Conservation (phyloP, 805 yeast genomes). For the Pichia eremophila region DNA sequence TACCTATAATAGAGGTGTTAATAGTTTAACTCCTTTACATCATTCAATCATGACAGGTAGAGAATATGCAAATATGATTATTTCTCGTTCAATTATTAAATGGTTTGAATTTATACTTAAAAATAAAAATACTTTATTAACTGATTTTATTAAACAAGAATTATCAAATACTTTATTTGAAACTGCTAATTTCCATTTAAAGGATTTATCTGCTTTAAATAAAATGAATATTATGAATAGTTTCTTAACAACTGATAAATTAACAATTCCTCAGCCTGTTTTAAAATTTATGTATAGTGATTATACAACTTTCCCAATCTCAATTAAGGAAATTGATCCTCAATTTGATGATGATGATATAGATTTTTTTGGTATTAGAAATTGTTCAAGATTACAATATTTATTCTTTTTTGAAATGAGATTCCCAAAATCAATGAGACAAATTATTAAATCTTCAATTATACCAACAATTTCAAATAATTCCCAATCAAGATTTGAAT, state of each 20-base stretch:
- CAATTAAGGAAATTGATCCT: background rate
- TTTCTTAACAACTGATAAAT: background rate
- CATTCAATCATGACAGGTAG: conserved; percentile 44
- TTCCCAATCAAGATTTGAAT: conserved; percentile 33
- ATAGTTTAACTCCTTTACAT: conserved; percentile 35
- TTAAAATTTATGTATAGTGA: background rate
- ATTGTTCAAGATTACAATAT: conserved; percentile 44
- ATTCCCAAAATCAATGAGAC: conserved; percentile 43
- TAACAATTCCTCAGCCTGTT: background rate
- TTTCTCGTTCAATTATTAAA: conserved; percentile 34
- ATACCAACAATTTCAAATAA: conserved; percentile 51
- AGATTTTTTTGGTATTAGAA: conserved; percentile 1
- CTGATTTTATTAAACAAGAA: conserved; percentile 29
- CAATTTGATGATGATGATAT: background rate
- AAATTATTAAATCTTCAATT: conserved; percentile 36
- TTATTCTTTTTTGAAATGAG: conserved; percentile 52
- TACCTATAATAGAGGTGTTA: background rate
- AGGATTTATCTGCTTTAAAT: background rate
- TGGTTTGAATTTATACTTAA: conserved; percentile 41
- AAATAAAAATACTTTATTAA: conserved; percentile 30
- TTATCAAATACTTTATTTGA: conserved; percentile 38
- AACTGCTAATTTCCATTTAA: conserved; percentile 15
- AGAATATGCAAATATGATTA: conserved; percentile 41
- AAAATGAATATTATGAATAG: conserved; percentile 8
- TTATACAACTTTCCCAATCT: background rate